Percentiles rank a stretch among this genome's conserved stretches.
These are phyloP conservation scores for Botrytis pseudocinerea DNA, from an alignment of 2,329 filamentous ascomycete species.

Conservation along the genomic window DNA sequence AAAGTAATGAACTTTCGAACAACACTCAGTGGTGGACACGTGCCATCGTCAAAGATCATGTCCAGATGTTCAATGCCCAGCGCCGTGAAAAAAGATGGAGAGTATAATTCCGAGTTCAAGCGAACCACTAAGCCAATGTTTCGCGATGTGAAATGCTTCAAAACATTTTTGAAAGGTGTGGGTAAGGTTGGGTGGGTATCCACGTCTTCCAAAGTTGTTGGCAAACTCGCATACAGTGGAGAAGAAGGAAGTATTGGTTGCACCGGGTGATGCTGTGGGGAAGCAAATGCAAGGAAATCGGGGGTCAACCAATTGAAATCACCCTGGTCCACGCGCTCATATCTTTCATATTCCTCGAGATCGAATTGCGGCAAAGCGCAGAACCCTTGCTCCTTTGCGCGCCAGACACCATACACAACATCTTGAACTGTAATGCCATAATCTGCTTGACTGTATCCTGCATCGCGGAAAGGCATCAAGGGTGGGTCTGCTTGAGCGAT, in stretches of 20 bases:
- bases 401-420: slow-evolving; percentile 97
- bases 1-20: slow-evolving; percentile 94
- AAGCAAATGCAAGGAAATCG: slow-evolving; percentile 93
- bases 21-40: slow-evolving; percentile 84
- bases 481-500: slow-evolving; percentile 97
- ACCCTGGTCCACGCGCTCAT: slow-evolving; percentile 93
- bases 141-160: slow-evolving; percentile 82
- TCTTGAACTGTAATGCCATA: slow-evolving; percentile 96
- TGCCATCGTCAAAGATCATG: slow-evolving; percentile 99
- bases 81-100: slow-evolving; percentile 93
- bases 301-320: slow-evolving; percentile 99
- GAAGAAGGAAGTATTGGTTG: slow-evolving; percentile 71
- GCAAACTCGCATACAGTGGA: slow-evolving; percentile 71
- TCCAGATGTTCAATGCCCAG: slow-evolving; percentile 94
- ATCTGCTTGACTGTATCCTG: slow-evolving; percentile 97
- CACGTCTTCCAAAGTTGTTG: slow-evolving; percentile 73
- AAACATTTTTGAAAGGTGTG: slow-evolving; percentile 91
- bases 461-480: slow-evolving; percentile 97
- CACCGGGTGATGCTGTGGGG: slow-evolving; percentile 80
- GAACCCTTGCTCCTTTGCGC: slow-evolving; percentile 92
- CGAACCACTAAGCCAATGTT: slow-evolving; percentile 93
- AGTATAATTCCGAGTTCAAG: slow-evolving; percentile 94
- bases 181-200: slow-evolving; percentile 70
- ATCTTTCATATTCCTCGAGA: slow-evolving; percentile 95
- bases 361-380: slow-evolving; percentile 93